A percentile compares a stretch with the other conserved stretches of the same genome.
Conservation (phyloP, 306 rosid genomes). For the Vigna radiata region DNA sequence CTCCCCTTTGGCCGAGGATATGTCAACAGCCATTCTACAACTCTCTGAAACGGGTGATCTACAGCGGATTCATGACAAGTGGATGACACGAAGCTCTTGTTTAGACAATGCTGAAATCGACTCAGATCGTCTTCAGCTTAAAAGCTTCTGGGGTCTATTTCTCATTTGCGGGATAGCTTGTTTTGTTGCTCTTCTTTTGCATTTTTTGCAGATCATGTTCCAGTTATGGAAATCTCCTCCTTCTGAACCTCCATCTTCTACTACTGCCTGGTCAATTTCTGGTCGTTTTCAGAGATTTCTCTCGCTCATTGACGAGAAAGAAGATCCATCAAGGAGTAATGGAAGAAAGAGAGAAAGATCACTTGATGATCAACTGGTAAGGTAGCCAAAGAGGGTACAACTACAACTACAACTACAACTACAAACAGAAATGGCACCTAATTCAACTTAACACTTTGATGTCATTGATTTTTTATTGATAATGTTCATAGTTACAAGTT, state of each 20-base stretch:
- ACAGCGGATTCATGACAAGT: slow-evolving; percentile 92
- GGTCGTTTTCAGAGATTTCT: slow-evolving; percentile 63
- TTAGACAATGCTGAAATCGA: slow-evolving; percentile 63
- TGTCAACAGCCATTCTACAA: slow-evolving; percentile 93
- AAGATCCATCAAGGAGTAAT: slow-evolving; percentile 50
- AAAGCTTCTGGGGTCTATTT: slow-evolving; percentile 94
- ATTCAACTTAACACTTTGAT: slow-evolving; percentile 35
- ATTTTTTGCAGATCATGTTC: slow-evolving; percentile 59
- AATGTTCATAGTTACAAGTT: slow-evolving; percentile 17
- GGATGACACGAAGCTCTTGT: slow-evolving; percentile 74
- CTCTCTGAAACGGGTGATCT: slow-evolving; percentile 95
- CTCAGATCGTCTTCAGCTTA: slow-evolving; percentile 77
- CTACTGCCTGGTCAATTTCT: slow-evolving; percentile 45
- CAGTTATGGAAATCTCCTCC: slow-evolving; percentile 48
- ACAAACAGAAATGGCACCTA: slow-evolving; percentile 35
- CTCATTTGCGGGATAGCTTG: slow-evolving; percentile 82
- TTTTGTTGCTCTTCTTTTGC: slow-evolving; percentile 67
- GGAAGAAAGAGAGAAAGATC: slow-evolving; percentile 72
- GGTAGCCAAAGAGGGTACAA: slow-evolving; percentile 52
- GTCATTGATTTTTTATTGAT: slow-evolving; percentile 29
- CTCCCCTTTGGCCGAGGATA: slow-evolving; percentile 85
- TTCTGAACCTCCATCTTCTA: slow-evolving; percentile 46
- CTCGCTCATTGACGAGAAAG: slow-evolving; percentile 74
- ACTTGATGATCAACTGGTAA: slow-evolving; percentile 44
- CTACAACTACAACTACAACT: slow-evolving; percentile 38